Base-by-base conservation (phyloP, 306 rosid species). In the Medicago ruthenica region DNA sequence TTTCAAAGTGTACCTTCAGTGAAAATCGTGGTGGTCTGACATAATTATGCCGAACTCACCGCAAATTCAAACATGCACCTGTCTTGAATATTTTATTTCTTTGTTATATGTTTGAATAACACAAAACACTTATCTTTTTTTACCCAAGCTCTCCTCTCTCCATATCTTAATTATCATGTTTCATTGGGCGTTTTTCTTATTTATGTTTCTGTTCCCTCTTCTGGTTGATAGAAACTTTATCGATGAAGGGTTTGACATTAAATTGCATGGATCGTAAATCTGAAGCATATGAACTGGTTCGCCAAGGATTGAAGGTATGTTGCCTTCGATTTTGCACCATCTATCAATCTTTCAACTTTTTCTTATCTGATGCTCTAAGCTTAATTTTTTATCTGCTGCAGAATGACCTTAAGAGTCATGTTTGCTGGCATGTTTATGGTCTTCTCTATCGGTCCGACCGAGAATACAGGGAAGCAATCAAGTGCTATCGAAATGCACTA, bases 351-450 rank as follows among this genome's bases (percentile, higher is more conserved):
- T 37, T 42, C 22, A 16, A 3, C 41, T 16, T 48, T 54, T 71
- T 36, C 15, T 44, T 80, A 67, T 61, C 27, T 34, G 44, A 31
- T 78, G 44, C 62, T 40, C 31, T 48, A 27, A 45, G 36, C 73
- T 81, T 86, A 12, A 39, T 7, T 59, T 83, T 83, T 60, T 85
- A 16, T 80, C 79, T 66, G 79, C 69, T 84, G 82, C 97, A 93
- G 98, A 91, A 93, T 88, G 97, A 94, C 80, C 95, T 94, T 50
- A 94, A 91, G 86, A 94, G 98, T 84, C 98, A 94, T 88, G 98
- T 94, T 78, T 94, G 98, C 88, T 94, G 98, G 98, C 98, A 94
- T 88, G 98, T 94, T 67, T 94, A 70, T 83, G 98, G 98, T 78
- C 98, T 94, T 16, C 94, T 94, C 70, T 94, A 94, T 73, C 97